Evolutionary conservation across 1,139 yeast genomes (phyloP), one percentile per base, ranked within the genome.

Genomic region (Nakaseomyces kungkrabaensis): DNA sequence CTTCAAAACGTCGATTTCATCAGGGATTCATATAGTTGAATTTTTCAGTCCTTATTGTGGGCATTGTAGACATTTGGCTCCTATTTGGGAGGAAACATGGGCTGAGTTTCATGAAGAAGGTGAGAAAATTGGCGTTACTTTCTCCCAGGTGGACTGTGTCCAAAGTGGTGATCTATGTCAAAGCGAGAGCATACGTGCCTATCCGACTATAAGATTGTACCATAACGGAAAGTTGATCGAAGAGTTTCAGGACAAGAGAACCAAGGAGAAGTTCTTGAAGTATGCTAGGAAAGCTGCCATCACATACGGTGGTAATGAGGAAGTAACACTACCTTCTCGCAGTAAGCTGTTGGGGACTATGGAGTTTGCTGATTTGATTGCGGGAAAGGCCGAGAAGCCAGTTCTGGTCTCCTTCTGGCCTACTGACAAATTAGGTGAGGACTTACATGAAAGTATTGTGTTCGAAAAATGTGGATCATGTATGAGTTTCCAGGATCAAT

Each of bases 91-190:
- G 50, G 68, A 72, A 49, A 74, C 88, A 0, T 82, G 77, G 68
- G 56, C 68, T 27, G 63, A 62, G 11, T 75, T 73, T 61, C 61
- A 69, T 44, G 68, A 72, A 54, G 71, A 75, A 45, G 72, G 76
- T 6, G 47, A 51, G 38, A 68, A 65, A 27, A 56, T 75, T 50
- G 72, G 75, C 4, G 72, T 82, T 32, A 71, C 71, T 11, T 78
- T 84, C 76, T 71, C 75, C 51, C 92, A 84, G 61, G 90, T 85
- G 25, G 77, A 85, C 61, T 85, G 94, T 69, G 72, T 82, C 24
- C 82, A 75, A 47, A 77, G 79, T 62, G 90, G 89, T 9, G 92
- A 85, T 63, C 69, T 85, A 48, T 85, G 94, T 66, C 73, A 70
- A 13, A 68, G 79, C 27, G 88, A 85, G 65, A 72, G 72, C 9